These are phyloP conservation scores for Amoebophrya sp. DNA, from an alignment of 169 alveolate species.

Conservation along the genomic window DNA sequence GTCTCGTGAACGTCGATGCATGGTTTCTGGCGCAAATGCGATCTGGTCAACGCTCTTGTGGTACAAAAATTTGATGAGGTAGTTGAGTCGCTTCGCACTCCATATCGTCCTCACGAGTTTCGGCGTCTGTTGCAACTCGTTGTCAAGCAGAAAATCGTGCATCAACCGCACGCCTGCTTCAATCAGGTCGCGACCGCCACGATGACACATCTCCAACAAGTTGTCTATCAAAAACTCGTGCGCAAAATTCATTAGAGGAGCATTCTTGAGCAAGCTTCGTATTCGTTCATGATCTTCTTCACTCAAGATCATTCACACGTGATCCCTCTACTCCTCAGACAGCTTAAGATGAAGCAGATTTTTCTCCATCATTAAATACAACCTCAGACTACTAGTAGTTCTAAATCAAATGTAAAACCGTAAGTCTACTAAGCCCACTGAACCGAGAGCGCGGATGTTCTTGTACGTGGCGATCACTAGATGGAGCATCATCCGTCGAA, in stretches of 20 bases:
- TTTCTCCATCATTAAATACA: too few species aligned
- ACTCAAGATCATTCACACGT: too few species aligned
- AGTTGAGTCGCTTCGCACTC: constrained; percentile 6
- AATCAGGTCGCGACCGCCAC: background rate
- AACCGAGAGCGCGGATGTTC: background rate
- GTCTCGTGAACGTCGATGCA: background rate
- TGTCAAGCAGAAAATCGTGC: constrained; percentile 6
- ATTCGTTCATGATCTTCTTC: too few species aligned
- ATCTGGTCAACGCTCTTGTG: constrained; percentile 16
- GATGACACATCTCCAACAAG: constrained; percentile 8
- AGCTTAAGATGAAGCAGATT: too few species aligned
- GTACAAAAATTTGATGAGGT: background rate
- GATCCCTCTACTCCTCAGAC: too few species aligned
- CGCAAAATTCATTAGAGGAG: background rate
- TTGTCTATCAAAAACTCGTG: constrained; percentile 14
- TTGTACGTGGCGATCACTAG: background rate
- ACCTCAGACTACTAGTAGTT: too few species aligned
- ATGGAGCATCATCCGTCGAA: background rate
- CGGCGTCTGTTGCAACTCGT: background rate
- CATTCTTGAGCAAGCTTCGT: too few species aligned
- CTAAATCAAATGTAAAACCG: too few species aligned
- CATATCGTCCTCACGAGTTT: background rate
- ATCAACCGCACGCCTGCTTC: constrained; percentile 3
- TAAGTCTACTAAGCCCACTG: background rate
- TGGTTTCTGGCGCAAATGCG: background rate